Conservation (phyloP, 192 early-diverging fungal genomes). For the Coemansia furcata region DNA sequence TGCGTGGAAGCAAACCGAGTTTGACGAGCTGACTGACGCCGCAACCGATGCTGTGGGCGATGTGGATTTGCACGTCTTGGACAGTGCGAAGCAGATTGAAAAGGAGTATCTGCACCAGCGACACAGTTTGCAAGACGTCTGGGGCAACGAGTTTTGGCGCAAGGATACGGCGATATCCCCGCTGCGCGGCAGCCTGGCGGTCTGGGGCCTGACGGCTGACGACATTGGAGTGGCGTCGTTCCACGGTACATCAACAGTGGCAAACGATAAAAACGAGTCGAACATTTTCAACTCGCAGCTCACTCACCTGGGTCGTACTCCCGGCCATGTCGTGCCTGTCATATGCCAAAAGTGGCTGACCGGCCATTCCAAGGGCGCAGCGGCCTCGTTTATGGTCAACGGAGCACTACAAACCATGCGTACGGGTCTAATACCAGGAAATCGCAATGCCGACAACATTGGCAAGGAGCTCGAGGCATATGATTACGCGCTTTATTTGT, state of each 20-base stretch:
- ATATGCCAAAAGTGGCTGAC: constrained; percentile 60
- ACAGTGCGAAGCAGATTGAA: constrained; percentile 22
- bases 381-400: constrained; percentile 97
- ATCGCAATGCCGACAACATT: constrained; percentile 56
- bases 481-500: constrained; percentile 79
- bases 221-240: constrained; percentile 92
- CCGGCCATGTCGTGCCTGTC: constrained; percentile 26
- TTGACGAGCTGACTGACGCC: neutral
- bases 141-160: constrained; percentile 82
- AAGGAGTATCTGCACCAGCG: constrained; percentile 8
- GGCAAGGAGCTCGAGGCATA: constrained; percentile 64
- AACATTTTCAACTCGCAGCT: constrained; percentile 82
- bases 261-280: constrained; percentile 49
- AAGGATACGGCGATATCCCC: constrained; percentile 75
- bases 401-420: constrained; percentile 77
- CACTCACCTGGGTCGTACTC: constrained; percentile 31
- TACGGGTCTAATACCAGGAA: constrained; percentile 83
- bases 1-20: neutral
- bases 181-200: constrained; percentile 82
- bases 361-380: constrained; percentile 86
- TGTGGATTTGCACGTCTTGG: constrained; percentile 45
- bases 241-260: constrained; percentile 94
- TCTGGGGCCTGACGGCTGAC: constrained; percentile 83
- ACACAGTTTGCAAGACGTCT: constrained; percentile 53
- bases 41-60: neutral